phyloP scores from a whole-genome alignment of 208 protist genomes.

The Trypanosoma avium region DNA sequence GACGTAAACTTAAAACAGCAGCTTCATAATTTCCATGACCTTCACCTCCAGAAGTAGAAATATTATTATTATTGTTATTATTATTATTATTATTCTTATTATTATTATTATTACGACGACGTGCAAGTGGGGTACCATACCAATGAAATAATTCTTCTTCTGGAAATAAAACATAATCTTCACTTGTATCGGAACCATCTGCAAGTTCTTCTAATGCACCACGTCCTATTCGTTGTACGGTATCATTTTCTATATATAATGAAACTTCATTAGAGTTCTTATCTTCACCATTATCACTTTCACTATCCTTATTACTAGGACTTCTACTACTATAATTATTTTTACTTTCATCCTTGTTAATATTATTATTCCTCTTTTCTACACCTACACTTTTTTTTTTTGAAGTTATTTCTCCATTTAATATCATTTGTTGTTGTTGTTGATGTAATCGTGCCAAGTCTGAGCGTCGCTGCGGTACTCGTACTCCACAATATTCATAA shows the following conservation, averaged over 20 bases:
- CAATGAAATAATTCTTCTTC: constrained; percentile 72
- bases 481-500: constrained; percentile 71
- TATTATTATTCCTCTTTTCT: too few relatives aligned
- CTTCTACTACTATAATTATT: neutral
- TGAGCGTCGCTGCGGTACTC: constrained; percentile 37
- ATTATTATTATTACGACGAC: constrained; percentile 22
- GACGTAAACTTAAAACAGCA: constrained; percentile 69
- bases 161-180: constrained; percentile 39
- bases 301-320: neutral
- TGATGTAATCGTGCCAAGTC: neutral
- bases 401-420: neutral
- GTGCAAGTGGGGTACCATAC: constrained; percentile 70
- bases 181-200: constrained; percentile 16
- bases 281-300: neutral
- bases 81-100: neutral
- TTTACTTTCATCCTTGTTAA: too few relatives aligned
- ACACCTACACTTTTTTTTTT: neutral
- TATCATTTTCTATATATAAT: constrained; percentile 3
- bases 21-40: constrained; percentile 35
- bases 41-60: neutral
- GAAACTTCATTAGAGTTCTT: too few relatives aligned
- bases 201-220: constrained; percentile 43
- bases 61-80: neutral
- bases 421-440: neutral
- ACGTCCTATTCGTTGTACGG: constrained; percentile 16